Percentiles rank a stretch among this genome's conserved stretches.
Conservation (phyloP, 345 rosid species). For the Lepidium sativum region DNA sequence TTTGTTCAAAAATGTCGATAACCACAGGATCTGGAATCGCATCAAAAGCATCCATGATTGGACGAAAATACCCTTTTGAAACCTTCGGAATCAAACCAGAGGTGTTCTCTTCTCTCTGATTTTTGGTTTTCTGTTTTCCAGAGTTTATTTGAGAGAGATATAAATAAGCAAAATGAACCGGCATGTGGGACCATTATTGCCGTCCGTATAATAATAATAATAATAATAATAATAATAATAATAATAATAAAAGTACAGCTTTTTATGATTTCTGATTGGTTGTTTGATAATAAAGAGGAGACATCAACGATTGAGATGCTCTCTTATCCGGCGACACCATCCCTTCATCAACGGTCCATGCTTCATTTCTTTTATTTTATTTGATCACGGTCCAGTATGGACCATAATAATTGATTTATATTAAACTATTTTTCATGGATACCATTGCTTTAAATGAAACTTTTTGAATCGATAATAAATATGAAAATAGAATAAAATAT, state of each 20-base stretch:
- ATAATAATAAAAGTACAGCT: constrained; percentile 18
- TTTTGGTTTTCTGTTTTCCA: neutral
- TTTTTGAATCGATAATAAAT: neutral
- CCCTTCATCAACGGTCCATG: constrained; percentile 26
- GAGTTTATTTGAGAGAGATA: neutral
- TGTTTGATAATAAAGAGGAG: constrained; percentile 7
- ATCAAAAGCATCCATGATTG: constrained; percentile 29
- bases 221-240: neutral
- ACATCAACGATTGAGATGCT: constrained; percentile 31
- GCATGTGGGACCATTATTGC: constrained; percentile 31
- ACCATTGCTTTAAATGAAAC: neutral
- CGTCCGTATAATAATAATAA: constrained; percentile 4
- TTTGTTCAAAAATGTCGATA: constrained; percentile 30
- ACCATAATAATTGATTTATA: neutral
- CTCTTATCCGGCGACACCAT: constrained; percentile 22
- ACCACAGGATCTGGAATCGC: constrained; percentile 26
- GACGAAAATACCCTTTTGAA: constrained; percentile 1
- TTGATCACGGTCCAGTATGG: neutral
- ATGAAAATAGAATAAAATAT: neutral
- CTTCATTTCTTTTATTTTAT: neutral
- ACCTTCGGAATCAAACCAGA: neutral
- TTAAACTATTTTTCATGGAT: neutral
- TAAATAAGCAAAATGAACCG: constrained; percentile 13
- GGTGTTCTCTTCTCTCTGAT: neutral
- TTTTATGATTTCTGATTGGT: constrained; percentile 1